These are phyloP conservation scores for Asterionellopsis glacialis DNA, from an alignment of 108 stramenopile species.

Conservation along the genomic window DNA sequence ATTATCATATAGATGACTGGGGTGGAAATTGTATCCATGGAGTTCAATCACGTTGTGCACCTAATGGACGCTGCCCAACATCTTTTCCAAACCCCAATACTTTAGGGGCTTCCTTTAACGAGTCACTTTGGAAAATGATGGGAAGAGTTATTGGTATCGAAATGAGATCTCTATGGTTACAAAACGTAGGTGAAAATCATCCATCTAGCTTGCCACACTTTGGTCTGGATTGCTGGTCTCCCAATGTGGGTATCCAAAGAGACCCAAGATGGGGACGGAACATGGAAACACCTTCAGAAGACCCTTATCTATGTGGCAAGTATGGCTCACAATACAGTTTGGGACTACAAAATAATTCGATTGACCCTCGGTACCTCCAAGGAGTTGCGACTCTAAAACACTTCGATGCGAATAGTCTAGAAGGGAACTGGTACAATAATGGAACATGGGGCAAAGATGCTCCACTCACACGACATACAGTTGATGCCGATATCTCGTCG, in stretches of 20 bases:
- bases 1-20: too few species aligned
- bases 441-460: neutral
- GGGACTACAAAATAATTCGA: neutral
- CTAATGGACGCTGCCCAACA: neutral
- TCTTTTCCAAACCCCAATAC: conserved; percentile 3
- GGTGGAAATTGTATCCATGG: too few species aligned
- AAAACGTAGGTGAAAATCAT: neutral
- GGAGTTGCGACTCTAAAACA: conserved; percentile 2
- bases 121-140: neutral
- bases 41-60: neutral
- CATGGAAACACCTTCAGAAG: neutral
- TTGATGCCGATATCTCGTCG: neutral
- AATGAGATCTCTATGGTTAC: neutral
- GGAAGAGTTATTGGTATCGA: neutral
- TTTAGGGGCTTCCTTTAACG: neutral
- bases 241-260: neutral
- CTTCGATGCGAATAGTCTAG: neutral
- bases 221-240: neutral
- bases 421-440: neutral
- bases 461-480: neutral
- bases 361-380: neutral
- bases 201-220: too few species aligned
- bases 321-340: neutral
- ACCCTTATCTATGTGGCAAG: neutral
- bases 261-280: conserved; percentile 3